Evolutionary conservation across 495 filamentous ascomycete species (phyloP).

Genomic region (Amorphotheca resinae): DNA sequence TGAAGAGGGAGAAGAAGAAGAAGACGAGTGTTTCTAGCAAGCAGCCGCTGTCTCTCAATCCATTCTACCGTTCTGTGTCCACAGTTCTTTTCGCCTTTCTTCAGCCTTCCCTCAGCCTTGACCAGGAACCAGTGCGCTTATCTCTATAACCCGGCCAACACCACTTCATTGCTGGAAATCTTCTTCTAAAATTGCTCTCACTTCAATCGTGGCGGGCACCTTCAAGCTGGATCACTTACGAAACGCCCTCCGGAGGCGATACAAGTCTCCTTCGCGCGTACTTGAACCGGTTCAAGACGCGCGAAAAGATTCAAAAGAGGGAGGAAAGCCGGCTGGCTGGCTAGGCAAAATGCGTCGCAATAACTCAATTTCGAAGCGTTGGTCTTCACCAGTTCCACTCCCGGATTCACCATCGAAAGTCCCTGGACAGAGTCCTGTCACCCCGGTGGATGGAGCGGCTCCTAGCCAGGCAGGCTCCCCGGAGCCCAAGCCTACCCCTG

Average conservation of each 20-base stretch:
- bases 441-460: neutral
- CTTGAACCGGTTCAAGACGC: neutral
- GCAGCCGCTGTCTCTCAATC: no score
- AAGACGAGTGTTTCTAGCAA: no score
- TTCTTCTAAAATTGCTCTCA: neutral
- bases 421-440: neutral
- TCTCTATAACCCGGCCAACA: no score
- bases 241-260: conserved; percentile 15
- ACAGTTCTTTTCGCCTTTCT: neutral
- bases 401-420: no score
- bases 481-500: neutral
- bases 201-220: neutral
- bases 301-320: conserved; percentile 1
- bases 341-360: conserved; percentile 15
- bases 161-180: no score
- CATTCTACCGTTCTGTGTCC: no score
- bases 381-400: conserved; percentile 7
- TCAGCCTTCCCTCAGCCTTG: neutral
- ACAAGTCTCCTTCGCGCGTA: conserved; percentile 15
- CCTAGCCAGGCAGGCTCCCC: neutral
- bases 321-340: conserved; percentile 18
- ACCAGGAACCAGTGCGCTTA: no score
- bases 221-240: conserved; percentile 21
- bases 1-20: neutral
- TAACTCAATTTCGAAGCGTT: conserved; percentile 11